Conservation (phyloP, 1,284 basidiomycete species). For the Tilletia indica region DNA sequence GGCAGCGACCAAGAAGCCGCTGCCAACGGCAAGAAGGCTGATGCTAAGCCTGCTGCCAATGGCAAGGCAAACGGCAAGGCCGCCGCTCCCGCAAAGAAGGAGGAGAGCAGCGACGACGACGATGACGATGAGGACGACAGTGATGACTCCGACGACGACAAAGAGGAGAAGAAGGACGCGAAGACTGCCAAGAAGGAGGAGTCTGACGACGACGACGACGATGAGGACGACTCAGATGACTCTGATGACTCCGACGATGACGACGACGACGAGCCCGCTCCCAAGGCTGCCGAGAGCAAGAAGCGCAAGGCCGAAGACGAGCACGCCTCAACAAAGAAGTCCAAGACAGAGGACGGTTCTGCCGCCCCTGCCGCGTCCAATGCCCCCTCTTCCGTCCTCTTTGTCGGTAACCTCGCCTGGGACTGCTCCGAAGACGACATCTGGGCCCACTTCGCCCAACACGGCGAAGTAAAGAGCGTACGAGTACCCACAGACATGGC, state of each 20-base stretch:
- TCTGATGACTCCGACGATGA: slow-evolving; percentile 31
- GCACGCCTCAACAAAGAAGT: slow-evolving; percentile 73
- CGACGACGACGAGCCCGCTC: slow-evolving; percentile 18
- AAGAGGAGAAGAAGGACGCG: slow-evolving; percentile 15
- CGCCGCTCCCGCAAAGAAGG: slow-evolving; percentile 15
- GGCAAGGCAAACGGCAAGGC: slow-evolving; percentile 63
- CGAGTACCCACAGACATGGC: slow-evolving; percentile 92
- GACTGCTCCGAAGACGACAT: slow-evolving; percentile 76
- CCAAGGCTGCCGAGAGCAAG: slow-evolving; percentile 30
- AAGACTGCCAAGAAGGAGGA: slow-evolving; percentile 72
- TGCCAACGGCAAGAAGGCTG: slow-evolving; percentile 70
- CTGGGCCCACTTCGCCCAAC: slow-evolving; percentile 88
- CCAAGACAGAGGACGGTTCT: slow-evolving; percentile 65
- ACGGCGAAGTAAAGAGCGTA: slow-evolving; percentile 83
- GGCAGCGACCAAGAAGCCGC: slow-evolving; percentile 18
- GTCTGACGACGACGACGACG: slow-evolving; percentile 36
- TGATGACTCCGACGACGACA: slow-evolving; percentile 2
- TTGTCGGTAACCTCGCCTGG: slow-evolving; percentile 88
- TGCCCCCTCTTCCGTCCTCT: slow-evolving; percentile 74
- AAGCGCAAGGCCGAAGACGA: slow-evolving; percentile 85
- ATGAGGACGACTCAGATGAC: slow-evolving; percentile 51
- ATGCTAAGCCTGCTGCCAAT: slow-evolving; percentile 73
- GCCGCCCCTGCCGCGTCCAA: slow-evolving; percentile 58
- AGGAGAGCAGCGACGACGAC: slow-evolving; percentile 45
- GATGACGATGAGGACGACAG: slow-evolving; percentile 50